Conservation (phyloP, 2,329 filamentous ascomycete genomes). For the Plectosphaerella sp. region DNA sequence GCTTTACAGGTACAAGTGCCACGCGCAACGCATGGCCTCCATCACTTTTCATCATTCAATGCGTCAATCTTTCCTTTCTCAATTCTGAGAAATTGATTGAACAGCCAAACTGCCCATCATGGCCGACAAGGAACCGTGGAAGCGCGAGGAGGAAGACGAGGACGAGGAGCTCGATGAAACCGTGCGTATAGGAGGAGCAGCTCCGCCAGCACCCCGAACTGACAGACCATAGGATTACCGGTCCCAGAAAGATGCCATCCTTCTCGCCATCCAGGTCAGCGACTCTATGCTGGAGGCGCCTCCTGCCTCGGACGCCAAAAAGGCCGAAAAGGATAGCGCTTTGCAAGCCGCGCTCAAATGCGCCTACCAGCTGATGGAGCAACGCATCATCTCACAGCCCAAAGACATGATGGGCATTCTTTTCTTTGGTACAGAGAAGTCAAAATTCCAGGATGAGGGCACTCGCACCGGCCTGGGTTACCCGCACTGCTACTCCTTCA, state of each 20-base stretch:
- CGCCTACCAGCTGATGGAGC: constrained; percentile 92
- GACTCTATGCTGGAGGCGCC: constrained; percentile 75
- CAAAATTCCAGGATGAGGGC: constrained; percentile 69
- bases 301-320: constrained; percentile 62
- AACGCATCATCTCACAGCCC: constrained; percentile 94
- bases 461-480: constrained; percentile 61
- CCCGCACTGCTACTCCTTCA: constrained; percentile 88
- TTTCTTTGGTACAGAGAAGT: constrained; percentile 83
- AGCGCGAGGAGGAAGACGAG: constrained; percentile 59
- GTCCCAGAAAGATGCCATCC: constrained; percentile 91
- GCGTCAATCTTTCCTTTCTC: background rate
- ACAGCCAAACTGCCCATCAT: constrained; percentile 13
- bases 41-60: background rate
- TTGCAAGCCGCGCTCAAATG: constrained; percentile 85
- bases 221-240: constrained; percentile 66
- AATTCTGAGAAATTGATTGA: background rate
- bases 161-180: constrained; percentile 56
- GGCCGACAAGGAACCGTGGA: constrained; percentile 38
- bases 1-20: background rate
- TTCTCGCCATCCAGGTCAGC: constrained; percentile 93
- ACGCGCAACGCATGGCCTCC: background rate
- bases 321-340: constrained; percentile 72
- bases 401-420: constrained; percentile 97
- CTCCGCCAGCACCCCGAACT: constrained; percentile 4
- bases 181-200: background rate